Conservation (phyloP, 1,139 yeast genomes). For the Yamadazyma buinensis region DNA sequence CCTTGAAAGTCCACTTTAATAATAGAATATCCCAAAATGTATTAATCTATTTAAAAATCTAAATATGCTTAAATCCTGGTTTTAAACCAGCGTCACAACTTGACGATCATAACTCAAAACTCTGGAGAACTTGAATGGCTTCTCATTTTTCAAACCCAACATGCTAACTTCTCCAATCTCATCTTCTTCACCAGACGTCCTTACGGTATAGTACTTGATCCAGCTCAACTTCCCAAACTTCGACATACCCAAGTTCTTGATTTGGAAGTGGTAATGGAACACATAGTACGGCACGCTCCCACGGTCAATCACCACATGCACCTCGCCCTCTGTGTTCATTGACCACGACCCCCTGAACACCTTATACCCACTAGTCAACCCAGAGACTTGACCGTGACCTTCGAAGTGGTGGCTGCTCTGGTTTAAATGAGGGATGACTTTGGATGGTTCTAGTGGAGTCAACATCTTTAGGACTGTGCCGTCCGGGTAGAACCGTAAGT, state of each 20-base stretch:
- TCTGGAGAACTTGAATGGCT: slow-evolving; percentile 68
- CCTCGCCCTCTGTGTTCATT: slow-evolving; percentile 43
- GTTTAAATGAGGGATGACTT: slow-evolving; percentile 53
- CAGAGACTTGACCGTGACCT: slow-evolving; percentile 21
- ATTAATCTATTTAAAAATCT: no score
- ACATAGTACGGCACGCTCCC: slow-evolving; percentile 63
- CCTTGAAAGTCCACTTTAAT: no score
- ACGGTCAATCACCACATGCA: slow-evolving; percentile 49
- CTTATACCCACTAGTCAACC: slow-evolving; percentile 18
- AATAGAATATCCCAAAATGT: no score
- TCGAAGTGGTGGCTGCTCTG: neutral
- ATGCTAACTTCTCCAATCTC: slow-evolving; percentile 50
- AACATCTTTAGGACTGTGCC: slow-evolving; percentile 70
- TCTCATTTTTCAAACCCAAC: slow-evolving; percentile 65
- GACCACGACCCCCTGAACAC: slow-evolving; percentile 56
- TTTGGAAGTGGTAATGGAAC: slow-evolving; percentile 59
- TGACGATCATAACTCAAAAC: slow-evolving; percentile 51
- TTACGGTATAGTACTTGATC: slow-evolving; percentile 56
- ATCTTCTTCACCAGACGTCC: slow-evolving; percentile 31
- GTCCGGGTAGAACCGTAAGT: slow-evolving; percentile 73
- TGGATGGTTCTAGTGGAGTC: slow-evolving; percentile 61
- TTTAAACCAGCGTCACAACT: no score
- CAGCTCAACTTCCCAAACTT: slow-evolving; percentile 67
- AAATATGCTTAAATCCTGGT: no score
- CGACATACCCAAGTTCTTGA: slow-evolving; percentile 52